These are phyloP conservation scores for Cystobasidium sp. DNA, from an alignment of 1,284 basidiomycete genomes.

Conservation along the genomic window DNA sequence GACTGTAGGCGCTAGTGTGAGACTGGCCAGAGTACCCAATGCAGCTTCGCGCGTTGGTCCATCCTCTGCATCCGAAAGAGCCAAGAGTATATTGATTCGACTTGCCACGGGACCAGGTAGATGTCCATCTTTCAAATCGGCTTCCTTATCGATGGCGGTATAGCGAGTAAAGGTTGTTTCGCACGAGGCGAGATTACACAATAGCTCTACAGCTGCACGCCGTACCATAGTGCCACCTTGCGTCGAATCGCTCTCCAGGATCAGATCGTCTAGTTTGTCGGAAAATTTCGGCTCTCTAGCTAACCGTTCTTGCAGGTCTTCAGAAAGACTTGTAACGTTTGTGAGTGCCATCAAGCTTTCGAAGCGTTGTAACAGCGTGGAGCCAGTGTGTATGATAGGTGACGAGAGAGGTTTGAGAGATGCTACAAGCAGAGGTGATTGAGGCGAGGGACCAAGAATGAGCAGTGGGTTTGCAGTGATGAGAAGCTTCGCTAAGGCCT, in stretches of 20 bases:
- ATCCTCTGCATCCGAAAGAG: constrained; percentile 82
- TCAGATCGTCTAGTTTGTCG: constrained; percentile 73
- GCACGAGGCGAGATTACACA: constrained; percentile 85
- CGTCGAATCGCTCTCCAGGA: constrained; percentile 60
- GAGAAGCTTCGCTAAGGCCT: constrained; percentile 87
- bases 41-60: constrained; percentile 78
- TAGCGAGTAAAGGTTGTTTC: constrained; percentile 75
- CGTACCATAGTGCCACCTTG: constrained; percentile 81
- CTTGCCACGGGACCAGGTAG: constrained; percentile 59
- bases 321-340: constrained; percentile 81
- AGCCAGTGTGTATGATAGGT: constrained; percentile 66
- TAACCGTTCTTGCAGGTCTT: constrained; percentile 69
- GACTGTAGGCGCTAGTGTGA: constrained; percentile 23
- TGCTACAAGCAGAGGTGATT: constrained; percentile 74
- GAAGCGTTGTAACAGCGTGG: constrained; percentile 80
- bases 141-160: constrained; percentile 46
- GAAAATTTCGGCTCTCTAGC: constrained; percentile 67
- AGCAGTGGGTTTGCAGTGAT: constrained; percentile 88
- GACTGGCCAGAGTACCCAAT: constrained; percentile 78
- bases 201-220: constrained; percentile 85
- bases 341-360: constrained; percentile 95
- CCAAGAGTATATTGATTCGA: constrained; percentile 78
- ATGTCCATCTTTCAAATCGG: not conserved
- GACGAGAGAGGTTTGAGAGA: constrained; percentile 75
- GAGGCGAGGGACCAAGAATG: constrained; percentile 75